These are phyloP conservation scores for Physcomitrium patens DNA, from an alignment of 225 moss, liverwort and hornwort genomes.

Conservation along the genomic window DNA sequence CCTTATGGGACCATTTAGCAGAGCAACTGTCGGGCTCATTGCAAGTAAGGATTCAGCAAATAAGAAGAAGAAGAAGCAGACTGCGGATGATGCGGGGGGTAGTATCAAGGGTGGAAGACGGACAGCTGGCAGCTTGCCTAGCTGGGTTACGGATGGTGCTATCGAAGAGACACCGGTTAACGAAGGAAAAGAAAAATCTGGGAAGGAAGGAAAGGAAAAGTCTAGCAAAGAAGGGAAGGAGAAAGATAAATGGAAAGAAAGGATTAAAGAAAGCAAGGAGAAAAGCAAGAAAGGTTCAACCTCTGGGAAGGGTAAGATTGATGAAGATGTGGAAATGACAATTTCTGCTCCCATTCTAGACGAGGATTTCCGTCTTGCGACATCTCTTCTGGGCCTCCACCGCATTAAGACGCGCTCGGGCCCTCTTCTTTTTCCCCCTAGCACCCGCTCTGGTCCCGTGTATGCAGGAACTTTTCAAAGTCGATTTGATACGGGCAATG, in stretches of 20 bases:
- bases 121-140: conserved; percentile 45
- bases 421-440: conserved; percentile 59
- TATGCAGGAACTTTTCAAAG: conserved; percentile 70
- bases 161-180: conserved; percentile 46
- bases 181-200: conserved; percentile 51
- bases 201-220: too few relatives aligned
- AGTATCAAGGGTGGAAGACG: conserved; percentile 44
- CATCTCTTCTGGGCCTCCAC: conserved; percentile 64
- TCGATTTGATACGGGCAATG: conserved; percentile 60
- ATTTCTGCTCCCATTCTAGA: conserved; percentile 65
- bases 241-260: conserved; percentile 52
- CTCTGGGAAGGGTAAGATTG: conserved; percentile 54
- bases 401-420: conserved; percentile 69
- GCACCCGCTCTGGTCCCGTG: conserved; percentile 66
- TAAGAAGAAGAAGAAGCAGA: conserved; percentile 53
- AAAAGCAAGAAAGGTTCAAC: conserved; percentile 43
- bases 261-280: conserved; percentile 62
- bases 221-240: conserved; percentile 46
- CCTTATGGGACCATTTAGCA: conserved; percentile 74
- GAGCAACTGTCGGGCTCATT: conserved; percentile 68
- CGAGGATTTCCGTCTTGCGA: conserved; percentile 70
- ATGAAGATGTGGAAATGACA: conserved; percentile 62
- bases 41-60: conserved; percentile 60
- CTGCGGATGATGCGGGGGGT: conserved; percentile 52
- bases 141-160: conserved; percentile 65